phyloP scores from a whole-genome alignment of 2,329 filamentous ascomycete genomes.

The Phyllosticta citribraziliensis region DNA sequence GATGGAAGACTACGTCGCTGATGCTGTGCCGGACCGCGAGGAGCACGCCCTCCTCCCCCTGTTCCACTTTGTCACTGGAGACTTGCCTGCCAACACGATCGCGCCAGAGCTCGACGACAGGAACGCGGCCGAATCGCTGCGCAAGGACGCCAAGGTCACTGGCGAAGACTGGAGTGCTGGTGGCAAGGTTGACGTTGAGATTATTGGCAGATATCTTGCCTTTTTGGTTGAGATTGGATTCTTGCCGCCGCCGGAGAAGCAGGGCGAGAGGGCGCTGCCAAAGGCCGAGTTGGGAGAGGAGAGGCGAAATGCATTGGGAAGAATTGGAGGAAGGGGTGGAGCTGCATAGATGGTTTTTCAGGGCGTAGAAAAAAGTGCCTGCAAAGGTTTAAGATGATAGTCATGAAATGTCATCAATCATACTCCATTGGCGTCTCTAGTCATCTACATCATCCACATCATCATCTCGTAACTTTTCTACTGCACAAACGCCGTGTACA shows the following conservation, averaged over 20 bases:
- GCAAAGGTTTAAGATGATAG: not conserved
- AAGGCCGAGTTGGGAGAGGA: slow-evolving; percentile 34
- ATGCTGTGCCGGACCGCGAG: slow-evolving; percentile 46
- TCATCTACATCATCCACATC: too few relatives aligned
- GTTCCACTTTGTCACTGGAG: slow-evolving; percentile 61
- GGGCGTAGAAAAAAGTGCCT: not conserved
- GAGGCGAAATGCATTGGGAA: slow-evolving; percentile 40
- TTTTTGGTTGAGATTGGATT: slow-evolving; percentile 57
- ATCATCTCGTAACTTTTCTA: slow-evolving; percentile 13
- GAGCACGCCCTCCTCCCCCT: slow-evolving; percentile 61
- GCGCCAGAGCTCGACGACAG: slow-evolving; percentile 66
- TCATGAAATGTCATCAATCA: not conserved
- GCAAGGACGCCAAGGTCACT: slow-evolving; percentile 51
- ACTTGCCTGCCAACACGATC: slow-evolving; percentile 59
- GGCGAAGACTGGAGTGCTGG: slow-evolving; percentile 47
- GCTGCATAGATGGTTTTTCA: not conserved
- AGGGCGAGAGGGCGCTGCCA: slow-evolving; percentile 33
- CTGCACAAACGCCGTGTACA: slow-evolving; percentile 41
- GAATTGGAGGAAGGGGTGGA: slow-evolving; percentile 44
- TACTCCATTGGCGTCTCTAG: not conserved
- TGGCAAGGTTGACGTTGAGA: slow-evolving; percentile 48
- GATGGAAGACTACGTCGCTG: slow-evolving; percentile 59
- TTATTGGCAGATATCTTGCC: slow-evolving; percentile 53
- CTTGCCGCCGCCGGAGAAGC: slow-evolving; percentile 38
- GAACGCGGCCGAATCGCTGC: slow-evolving; percentile 57